These are phyloP conservation scores for Yamadazyma dendronema DNA, from an alignment of 1,139 yeast genomes.

Conservation along the genomic window DNA sequence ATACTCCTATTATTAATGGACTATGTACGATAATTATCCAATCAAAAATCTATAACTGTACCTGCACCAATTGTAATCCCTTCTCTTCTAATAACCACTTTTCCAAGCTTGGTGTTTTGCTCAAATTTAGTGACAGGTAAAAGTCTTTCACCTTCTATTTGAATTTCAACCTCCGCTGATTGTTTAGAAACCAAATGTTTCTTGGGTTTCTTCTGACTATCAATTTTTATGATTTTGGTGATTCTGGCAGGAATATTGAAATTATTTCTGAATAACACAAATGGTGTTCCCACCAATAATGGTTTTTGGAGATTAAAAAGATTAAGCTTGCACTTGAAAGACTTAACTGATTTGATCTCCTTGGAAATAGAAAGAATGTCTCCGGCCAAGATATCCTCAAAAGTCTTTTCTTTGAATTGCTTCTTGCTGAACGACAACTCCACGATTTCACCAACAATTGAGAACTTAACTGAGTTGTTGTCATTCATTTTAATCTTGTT, in stretches of 20 bases:
- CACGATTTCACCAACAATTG: conserved; percentile 70
- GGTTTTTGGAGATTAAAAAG: conserved; percentile 76
- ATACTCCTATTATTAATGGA: conserved; percentile 64
- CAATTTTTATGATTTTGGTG: conserved; percentile 52
- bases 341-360: conserved; percentile 45
- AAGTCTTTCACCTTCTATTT: conserved; percentile 50
- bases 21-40: conserved; percentile 37
- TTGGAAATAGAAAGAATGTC: conserved; percentile 56
- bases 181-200: conserved; percentile 75
- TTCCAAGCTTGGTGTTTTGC: conserved; percentile 66
- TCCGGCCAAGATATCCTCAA: conserved; percentile 57
- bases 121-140: conserved; percentile 63
- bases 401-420: conserved; percentile 44
- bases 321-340: conserved; percentile 55
- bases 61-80: conserved; percentile 93
- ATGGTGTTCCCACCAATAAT: conserved; percentile 76
- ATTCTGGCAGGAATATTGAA: conserved; percentile 74
- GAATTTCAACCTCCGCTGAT: conserved; percentile 69
- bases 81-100: conserved; percentile 81
- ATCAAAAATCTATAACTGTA: conserved; percentile 32
- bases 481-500: conserved; percentile 29
- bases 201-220: conserved; percentile 22
- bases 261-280: conserved; percentile 80
- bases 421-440: conserved; percentile 54
- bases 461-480: conserved; percentile 34